These are phyloP conservation scores for Rhododendron ferrugineum DNA, from an alignment of 148 eudicot species.

Conservation along the genomic window DNA sequence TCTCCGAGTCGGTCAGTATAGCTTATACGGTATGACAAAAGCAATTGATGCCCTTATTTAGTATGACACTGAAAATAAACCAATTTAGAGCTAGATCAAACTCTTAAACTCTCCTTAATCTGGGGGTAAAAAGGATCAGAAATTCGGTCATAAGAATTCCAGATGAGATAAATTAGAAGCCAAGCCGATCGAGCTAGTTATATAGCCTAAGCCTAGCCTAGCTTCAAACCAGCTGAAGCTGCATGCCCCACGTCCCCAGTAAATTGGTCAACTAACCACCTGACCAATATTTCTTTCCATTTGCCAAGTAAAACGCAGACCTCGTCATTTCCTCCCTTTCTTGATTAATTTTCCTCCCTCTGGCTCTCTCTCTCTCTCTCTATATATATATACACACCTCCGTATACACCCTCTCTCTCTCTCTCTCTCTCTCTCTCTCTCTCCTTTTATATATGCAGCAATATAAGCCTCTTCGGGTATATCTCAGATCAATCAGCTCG, in stretches of 20 bases:
- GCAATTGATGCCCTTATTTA: too few relatives aligned
- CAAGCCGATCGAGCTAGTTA: not conserved
- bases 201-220: not conserved
- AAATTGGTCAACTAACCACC: conserved; percentile 7
- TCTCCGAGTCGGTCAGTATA: too few relatives aligned
- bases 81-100: too few relatives aligned
- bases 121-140: too few relatives aligned
- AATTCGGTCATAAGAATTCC: too few relatives aligned
- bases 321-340: not conserved
- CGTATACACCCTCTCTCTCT: not conserved
- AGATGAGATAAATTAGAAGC: not conserved
- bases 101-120: too few relatives aligned
- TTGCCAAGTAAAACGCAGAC: not conserved
- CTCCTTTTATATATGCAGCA: not conserved
- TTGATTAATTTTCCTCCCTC: not conserved
- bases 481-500: not conserved
- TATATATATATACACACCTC: not conserved
- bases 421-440: conserved; percentile 6
- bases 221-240: not conserved
- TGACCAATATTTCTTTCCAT: not conserved
- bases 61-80: too few relatives aligned
- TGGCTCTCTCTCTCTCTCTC: not conserved
- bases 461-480: not conserved
- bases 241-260: not conserved
- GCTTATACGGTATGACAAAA: too few relatives aligned